Conservation (phyloP, 306 rosid genomes). For the Lathyrus tuberosus region DNA sequence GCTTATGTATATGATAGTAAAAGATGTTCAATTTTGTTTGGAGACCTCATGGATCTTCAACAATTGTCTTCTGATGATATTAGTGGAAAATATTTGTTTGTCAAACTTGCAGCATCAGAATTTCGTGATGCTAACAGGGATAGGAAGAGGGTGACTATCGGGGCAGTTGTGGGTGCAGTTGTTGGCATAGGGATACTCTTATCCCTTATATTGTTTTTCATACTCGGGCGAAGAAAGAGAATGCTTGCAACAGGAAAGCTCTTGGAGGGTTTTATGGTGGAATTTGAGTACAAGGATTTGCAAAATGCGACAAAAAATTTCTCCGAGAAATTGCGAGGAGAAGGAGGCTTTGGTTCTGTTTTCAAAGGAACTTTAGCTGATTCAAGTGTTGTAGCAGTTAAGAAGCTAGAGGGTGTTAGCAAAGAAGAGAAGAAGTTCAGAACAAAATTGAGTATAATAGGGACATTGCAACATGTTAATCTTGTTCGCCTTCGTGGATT, state of each 20-base stretch:
- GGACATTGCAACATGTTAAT: conserved; percentile 80
- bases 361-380: conserved; percentile 72
- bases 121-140: conserved; percentile 13
- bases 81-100: conserved; percentile 40
- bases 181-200: conserved; percentile 38
- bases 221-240: conserved; percentile 39
- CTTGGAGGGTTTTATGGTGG: conserved; percentile 51
- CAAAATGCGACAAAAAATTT: conserved; percentile 63
- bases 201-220: conserved; percentile 37
- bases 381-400: conserved; percentile 72
- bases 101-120: conserved; percentile 61
- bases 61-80: conserved; percentile 46
- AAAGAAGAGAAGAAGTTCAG: conserved; percentile 89
- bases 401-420: conserved; percentile 68
- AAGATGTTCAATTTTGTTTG: conserved; percentile 50
- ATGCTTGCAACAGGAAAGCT: conserved; percentile 27
- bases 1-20: conserved; percentile 47
- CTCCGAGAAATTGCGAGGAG: conserved; percentile 78
- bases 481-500: conserved; percentile 80
- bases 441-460: conserved; percentile 72
- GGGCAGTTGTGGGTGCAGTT: conserved; percentile 43
- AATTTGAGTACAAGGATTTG: conserved; percentile 51
- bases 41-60: conserved; percentile 41
- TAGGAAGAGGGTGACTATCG: conserved; percentile 10
- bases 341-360: conserved; percentile 83